These are phyloP conservation scores for Colletotrichum navitas DNA, from an alignment of 2,329 filamentous ascomycete genomes.

Conservation along the genomic window DNA sequence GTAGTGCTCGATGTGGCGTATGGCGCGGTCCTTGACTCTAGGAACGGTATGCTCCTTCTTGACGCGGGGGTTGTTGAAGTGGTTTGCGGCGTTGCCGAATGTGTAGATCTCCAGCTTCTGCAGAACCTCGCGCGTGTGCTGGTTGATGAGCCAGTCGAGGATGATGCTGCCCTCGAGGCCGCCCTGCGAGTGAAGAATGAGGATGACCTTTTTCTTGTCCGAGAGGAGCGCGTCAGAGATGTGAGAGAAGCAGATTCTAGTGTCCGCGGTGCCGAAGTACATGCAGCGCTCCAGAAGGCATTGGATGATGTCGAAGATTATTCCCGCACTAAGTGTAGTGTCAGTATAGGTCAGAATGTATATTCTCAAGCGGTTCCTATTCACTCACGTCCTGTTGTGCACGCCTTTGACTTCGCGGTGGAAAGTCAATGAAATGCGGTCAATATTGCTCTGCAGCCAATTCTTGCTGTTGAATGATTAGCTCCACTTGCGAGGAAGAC, in stretches of 20 bases:
- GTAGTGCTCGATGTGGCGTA: conserved; percentile 84
- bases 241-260: conserved; percentile 70
- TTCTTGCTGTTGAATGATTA: conserved; percentile 58
- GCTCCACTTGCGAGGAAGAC: neutral
- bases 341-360: neutral
- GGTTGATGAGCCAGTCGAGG: conserved; percentile 81
- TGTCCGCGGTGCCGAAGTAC: conserved; percentile 76
- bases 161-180: conserved; percentile 80
- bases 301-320: conserved; percentile 83
- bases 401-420: conserved; percentile 78
- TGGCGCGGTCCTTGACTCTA: conserved; percentile 61
- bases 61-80: conserved; percentile 80
- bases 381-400: conserved; percentile 73
- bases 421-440: conserved; percentile 79
- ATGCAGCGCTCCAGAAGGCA: conserved; percentile 83
- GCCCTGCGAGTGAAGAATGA: conserved; percentile 83
- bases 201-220: conserved; percentile 74
- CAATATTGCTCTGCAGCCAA: conserved; percentile 78
- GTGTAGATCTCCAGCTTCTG: conserved; percentile 81
- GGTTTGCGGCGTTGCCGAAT: conserved; percentile 83
- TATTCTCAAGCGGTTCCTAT: accelerated
- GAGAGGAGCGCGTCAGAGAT: conserved; percentile 74
- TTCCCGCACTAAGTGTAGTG: conserved; percentile 56
- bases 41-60: conserved; percentile 7
- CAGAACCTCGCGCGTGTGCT: conserved; percentile 74